Evolutionary conservation across 768 basidiomycete genomes (phyloP).

Genomic region (Coprinopsis sp.): DNA sequence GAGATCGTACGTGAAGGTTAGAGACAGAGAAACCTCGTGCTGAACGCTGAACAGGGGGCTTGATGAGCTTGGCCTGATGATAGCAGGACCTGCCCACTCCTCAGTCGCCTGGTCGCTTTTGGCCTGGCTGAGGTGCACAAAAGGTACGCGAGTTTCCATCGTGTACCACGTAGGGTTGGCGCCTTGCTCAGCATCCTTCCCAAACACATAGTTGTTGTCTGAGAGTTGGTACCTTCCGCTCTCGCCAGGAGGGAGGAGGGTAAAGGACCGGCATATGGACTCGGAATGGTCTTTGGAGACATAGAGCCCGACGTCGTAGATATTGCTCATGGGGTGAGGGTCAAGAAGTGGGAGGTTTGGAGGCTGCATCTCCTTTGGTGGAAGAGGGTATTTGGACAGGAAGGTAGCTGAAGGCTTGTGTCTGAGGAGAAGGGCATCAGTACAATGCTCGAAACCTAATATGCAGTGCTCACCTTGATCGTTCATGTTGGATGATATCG

Average conservation of each 20-base stretch:
- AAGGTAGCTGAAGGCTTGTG: conserved; percentile 38
- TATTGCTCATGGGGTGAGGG: conserved; percentile 49
- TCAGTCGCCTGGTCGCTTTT: conserved; percentile 20
- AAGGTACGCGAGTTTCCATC: conserved; percentile 51
- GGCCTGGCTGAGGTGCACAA: conserved; percentile 26
- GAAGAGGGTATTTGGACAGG: conserved; percentile 48
- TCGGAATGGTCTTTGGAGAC: conserved; percentile 18
- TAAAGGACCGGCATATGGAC: conserved; percentile 32
- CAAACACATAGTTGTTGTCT: conserved; percentile 47
- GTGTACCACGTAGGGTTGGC: conserved; percentile 50
- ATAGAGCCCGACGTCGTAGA: conserved; percentile 46
- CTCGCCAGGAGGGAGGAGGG: conserved; percentile 46
- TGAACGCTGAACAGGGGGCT: conserved; percentile 55
- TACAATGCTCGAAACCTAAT: neutral
- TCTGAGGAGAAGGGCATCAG: conserved; percentile 24
- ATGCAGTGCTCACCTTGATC: conserved; percentile 48
- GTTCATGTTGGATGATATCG: conserved; percentile 61
- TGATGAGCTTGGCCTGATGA: conserved; percentile 40
- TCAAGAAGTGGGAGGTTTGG: conserved; percentile 54
- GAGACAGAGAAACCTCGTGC: conserved; percentile 49
- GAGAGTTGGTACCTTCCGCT: conserved; percentile 45
- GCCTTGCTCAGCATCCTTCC: conserved; percentile 28
- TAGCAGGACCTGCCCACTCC: conserved; percentile 37
- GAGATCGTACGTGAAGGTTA: conserved; percentile 53
- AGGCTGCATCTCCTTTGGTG: conserved; percentile 54